These are phyloP conservation scores for Knufia petricola DNA, from an alignment of 2,329 filamentous ascomycete genomes.

Conservation along the genomic window DNA sequence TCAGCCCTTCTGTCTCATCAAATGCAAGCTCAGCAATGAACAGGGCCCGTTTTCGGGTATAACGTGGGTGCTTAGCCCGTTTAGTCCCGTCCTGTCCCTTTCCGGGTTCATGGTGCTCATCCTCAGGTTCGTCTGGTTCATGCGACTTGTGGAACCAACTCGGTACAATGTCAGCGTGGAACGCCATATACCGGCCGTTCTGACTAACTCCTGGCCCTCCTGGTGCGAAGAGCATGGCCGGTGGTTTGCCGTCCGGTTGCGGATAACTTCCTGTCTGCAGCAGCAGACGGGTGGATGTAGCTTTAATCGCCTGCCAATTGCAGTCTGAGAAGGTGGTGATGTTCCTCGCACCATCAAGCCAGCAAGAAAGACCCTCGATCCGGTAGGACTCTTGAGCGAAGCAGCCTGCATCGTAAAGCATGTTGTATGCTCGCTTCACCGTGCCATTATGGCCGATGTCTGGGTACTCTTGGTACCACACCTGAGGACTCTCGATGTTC, in stretches of 20 bases:
- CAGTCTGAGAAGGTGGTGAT: constrained; percentile 11
- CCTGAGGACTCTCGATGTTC: constrained; percentile 13
- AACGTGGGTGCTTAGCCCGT: no score
- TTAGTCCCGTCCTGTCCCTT: background rate
- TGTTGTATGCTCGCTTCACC: constrained; percentile 11
- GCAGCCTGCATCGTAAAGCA: constrained; percentile 16
- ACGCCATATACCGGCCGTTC: constrained; percentile 12
- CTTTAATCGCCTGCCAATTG: background rate
- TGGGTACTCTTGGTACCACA: constrained; percentile 7
- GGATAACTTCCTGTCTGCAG: constrained; percentile 11
- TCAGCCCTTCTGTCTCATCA: background rate
- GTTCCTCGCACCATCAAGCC: constrained; percentile 5
- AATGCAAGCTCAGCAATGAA: background rate
- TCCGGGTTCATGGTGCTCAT: background rate
- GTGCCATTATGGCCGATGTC: background rate
- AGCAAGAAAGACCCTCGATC: constrained; percentile 14
- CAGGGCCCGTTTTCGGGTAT: no score
- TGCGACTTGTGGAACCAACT: constrained; percentile 12
- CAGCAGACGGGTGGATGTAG: constrained; percentile 13
- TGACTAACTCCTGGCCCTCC: constrained; percentile 15
- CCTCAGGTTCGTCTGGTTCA: background rate
- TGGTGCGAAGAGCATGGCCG: constrained; percentile 11
- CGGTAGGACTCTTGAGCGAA: constrained; percentile 13
- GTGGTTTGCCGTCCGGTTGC: constrained; percentile 7
- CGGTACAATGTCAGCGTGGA: constrained; percentile 16